A percentile compares a stretch with the other conserved stretches of the same genome.
Conservation (phyloP, 2,329 filamentous ascomycete species). For the Metarhizium anisopliae region DNA sequence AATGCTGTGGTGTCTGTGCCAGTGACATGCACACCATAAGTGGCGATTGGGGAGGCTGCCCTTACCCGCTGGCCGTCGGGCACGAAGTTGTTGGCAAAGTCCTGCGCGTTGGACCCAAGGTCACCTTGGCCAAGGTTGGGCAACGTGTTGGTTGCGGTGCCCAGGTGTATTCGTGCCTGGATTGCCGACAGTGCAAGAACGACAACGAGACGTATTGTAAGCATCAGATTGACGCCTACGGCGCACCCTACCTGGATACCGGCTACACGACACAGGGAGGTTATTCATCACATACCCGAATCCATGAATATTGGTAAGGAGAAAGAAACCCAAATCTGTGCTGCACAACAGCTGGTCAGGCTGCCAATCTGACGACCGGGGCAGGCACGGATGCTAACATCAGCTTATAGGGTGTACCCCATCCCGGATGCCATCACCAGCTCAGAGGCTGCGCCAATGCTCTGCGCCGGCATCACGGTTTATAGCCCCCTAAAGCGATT, state of each 20-base stretch:
- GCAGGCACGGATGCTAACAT: too few species aligned
- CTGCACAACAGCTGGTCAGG: too few species aligned
- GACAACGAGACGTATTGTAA: constrained; percentile 33
- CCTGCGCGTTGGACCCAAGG: too few species aligned
- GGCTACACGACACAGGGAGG: constrained; percentile 53
- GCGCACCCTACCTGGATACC: constrained; percentile 37
- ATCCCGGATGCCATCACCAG: too few species aligned
- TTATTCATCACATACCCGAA: constrained; percentile 24
- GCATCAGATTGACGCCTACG: constrained; percentile 38
- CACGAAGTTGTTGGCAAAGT: constrained; percentile 38
- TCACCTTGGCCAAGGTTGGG: too few species aligned
- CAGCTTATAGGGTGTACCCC: too few species aligned
- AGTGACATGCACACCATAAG: constrained; percentile 64
- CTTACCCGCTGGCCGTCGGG: constrained; percentile 57
- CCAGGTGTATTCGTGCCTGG: constrained; percentile 44
- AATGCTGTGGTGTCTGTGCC: constrained; percentile 56
- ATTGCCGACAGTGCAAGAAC: constrained; percentile 30
- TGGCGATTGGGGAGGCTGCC: constrained; percentile 57
- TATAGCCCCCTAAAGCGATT: too few species aligned
- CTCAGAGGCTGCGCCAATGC: too few species aligned
- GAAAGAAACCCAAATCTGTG: too few species aligned
- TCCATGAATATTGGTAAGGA: too few species aligned
- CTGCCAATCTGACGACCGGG: too few species aligned
- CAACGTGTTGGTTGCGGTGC: constrained; percentile 41
- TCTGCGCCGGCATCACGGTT: too few species aligned